A percentile compares a stretch with the other conserved stretches of the same genome.
Evolutionary conservation across 257 asterid species (phyloP).

Genomic region (Jacaranda copaia): DNA sequence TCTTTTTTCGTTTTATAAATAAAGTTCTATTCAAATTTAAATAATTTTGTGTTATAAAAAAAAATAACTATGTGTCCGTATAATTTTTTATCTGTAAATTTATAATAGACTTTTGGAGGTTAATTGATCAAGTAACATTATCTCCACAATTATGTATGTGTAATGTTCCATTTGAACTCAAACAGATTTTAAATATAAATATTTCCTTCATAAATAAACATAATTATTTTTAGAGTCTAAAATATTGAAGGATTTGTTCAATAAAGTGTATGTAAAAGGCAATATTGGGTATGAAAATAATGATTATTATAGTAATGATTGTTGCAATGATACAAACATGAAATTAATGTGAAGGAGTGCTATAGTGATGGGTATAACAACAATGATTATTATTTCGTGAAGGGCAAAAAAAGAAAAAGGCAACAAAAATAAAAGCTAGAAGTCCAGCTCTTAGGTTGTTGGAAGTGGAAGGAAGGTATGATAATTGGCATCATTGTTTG

Average conservation of each 20-base stretch:
- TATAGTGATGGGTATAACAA: not conserved
- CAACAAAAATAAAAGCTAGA: not conserved
- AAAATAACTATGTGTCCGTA: too few species aligned
- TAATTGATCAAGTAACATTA: too few species aligned
- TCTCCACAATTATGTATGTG: too few species aligned
- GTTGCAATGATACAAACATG: slow-evolving; percentile 27
- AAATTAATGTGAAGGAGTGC: not conserved
- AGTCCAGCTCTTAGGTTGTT: slow-evolving; percentile 27
- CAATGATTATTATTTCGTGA: not conserved
- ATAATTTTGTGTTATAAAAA: too few species aligned
- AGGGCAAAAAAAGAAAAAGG: not conserved
- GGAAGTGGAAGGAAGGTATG: slow-evolving; percentile 29
- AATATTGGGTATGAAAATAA: not conserved
- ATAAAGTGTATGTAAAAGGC: not conserved
- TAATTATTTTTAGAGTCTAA: too few species aligned
- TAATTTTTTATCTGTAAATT: too few species aligned
- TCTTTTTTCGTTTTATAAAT: too few species aligned
- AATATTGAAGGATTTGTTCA: not conserved
- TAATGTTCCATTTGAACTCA: too few species aligned
- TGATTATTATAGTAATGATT: not conserved
- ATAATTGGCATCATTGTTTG: slow-evolving; percentile 25
- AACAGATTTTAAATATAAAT: too few species aligned
- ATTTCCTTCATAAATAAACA: too few species aligned
- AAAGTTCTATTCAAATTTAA: too few species aligned
- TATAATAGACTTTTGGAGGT: too few species aligned